Conservation (phyloP, 768 basidiomycete species). For the Boletus tylopilopsis region DNA sequence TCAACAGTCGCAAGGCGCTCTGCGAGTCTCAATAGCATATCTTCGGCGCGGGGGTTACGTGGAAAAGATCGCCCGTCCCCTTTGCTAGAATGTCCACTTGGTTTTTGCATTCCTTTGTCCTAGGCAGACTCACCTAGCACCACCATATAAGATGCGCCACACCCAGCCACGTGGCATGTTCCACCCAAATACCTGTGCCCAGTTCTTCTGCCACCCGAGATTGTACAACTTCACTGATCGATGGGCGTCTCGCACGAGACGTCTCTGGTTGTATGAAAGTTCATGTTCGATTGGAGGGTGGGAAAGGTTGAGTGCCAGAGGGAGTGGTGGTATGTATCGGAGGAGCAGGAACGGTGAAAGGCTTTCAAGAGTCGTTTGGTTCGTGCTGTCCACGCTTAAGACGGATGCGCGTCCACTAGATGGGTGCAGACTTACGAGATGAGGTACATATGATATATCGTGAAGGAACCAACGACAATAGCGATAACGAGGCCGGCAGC, state of each 20-base stretch:
- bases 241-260: constrained; percentile 62
- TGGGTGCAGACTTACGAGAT: constrained; percentile 49
- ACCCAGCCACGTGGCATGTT: constrained; percentile 49
- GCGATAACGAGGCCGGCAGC: constrained; percentile 56
- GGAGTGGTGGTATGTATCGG: constrained; percentile 64
- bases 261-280: constrained; percentile 60
- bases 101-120: too few relatives aligned
- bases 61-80: constrained; percentile 71
- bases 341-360: constrained; percentile 73
- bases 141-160: constrained; percentile 54
- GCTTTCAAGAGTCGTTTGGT: constrained; percentile 82
- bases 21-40: constrained; percentile 63
- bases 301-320: constrained; percentile 47
- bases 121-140: constrained; percentile 63
- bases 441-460: constrained; percentile 72
- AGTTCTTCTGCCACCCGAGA: constrained; percentile 69
- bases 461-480: constrained; percentile 72
- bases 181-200: constrained; percentile 66
- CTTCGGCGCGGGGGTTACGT: constrained; percentile 64
- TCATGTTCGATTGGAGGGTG: constrained; percentile 72
- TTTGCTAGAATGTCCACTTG: constrained; percentile 33
- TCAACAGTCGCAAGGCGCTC: constrained; percentile 56
- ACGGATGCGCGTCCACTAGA: background rate
- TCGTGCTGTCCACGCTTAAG: constrained; percentile 47
- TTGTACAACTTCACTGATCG: constrained; percentile 61